Percentiles rank a stretch among this genome's conserved stretches.
Conservation (phyloP, 2,329 filamentous ascomycete genomes). For the Colletotrichum coccodes region DNA sequence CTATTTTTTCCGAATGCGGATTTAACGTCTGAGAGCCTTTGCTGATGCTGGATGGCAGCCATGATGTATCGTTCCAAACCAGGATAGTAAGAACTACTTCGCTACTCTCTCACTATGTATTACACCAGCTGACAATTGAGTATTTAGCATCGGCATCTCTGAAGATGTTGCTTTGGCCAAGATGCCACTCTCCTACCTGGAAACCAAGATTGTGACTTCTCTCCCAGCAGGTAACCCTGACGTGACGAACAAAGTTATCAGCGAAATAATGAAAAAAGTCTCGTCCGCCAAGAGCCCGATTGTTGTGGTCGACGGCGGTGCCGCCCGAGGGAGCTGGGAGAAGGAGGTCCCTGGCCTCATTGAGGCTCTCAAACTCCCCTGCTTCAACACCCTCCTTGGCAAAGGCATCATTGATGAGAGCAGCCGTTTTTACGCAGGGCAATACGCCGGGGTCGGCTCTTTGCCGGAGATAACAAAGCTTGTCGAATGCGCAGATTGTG, state of each 20-base stretch:
- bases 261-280: conserved; percentile 59
- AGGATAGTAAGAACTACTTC: conserved; percentile 17
- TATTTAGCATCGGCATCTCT: conserved; percentile 28
- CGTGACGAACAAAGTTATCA: neutral
- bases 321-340: conserved; percentile 66
- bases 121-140: too few relatives aligned
- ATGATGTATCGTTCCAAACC: conserved; percentile 21
- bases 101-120: too few relatives aligned
- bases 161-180: conserved; percentile 28
- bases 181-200: conserved; percentile 10
- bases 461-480: too few relatives aligned
- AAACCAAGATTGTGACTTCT: neutral
- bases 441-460: too few relatives aligned
- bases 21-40: neutral
- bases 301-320: conserved; percentile 72
- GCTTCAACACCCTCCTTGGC: conserved; percentile 73
- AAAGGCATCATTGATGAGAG: conserved; percentile 58
- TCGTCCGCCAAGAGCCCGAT: conserved; percentile 68
- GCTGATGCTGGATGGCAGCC: conserved; percentile 16
- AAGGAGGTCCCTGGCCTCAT: conserved; percentile 68
- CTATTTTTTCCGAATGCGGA: neutral
- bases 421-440: too few relatives aligned
- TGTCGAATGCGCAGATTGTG: conserved; percentile 14
- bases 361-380: conserved; percentile 66
- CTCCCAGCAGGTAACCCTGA: conserved; percentile 46